These are phyloP conservation scores for Pulveroboletus sp. DNA, from an alignment of 1,284 basidiomycete species.

Conservation along the genomic window DNA sequence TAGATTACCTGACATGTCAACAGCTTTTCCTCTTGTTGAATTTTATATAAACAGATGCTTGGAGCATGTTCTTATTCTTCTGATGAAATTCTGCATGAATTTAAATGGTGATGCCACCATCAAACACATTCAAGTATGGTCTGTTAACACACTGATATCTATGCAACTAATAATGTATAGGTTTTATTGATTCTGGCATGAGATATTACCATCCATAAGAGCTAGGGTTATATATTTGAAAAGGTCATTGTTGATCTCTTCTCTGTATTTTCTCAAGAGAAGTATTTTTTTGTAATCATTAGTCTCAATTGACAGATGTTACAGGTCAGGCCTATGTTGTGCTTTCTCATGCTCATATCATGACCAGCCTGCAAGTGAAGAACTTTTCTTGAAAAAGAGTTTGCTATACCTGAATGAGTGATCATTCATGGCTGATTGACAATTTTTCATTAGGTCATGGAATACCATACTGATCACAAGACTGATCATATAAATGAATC, in stretches of 20 bases:
- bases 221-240: too few species aligned
- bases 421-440: background rate
- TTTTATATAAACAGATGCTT: background rate
- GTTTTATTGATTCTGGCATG: background rate
- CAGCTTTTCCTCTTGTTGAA: background rate
- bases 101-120: background rate
- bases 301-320: too few species aligned
- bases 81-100: background rate
- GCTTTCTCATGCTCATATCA: background rate
- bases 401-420: too few species aligned
- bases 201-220: background rate
- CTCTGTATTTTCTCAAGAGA: background rate
- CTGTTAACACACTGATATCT: background rate
- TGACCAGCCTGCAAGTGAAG: background rate
- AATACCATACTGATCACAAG: too few species aligned
- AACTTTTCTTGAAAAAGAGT: background rate
- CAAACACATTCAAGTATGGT: background rate
- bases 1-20: background rate
- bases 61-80: too few species aligned
- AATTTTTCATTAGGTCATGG: background rate
- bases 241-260: conserved; percentile 2
- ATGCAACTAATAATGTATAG: background rate
- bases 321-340: too few species aligned
- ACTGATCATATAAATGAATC: too few species aligned
- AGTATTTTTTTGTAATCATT: background rate